Percentiles rank a stretch among this genome's conserved stretches.
Evolutionary conservation across 106 monocot species (phyloP).

Genomic region (Apostasia ramifera): DNA sequence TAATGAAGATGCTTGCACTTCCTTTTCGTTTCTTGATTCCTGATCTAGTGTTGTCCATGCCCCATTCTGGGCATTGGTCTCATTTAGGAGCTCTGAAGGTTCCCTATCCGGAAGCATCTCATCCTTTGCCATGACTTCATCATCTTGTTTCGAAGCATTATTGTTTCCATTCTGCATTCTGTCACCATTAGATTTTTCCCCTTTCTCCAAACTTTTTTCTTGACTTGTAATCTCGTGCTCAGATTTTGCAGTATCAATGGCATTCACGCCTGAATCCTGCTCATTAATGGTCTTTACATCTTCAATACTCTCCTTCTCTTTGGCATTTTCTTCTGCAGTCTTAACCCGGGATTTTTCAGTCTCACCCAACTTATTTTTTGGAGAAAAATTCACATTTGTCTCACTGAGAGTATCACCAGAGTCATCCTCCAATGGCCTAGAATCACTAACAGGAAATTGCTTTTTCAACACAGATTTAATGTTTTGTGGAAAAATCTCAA

Average conservation of each 20-base stretch:
- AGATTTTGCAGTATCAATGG: slow-evolving; percentile 12
- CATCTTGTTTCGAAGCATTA: not conserved
- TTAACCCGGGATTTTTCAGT: slow-evolving; percentile 17
- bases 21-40: slow-evolving; percentile 74
- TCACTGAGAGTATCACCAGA: slow-evolving; percentile 23
- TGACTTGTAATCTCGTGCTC: slow-evolving; percentile 12
- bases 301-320: not conserved
- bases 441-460: slow-evolving; percentile 15
- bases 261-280: slow-evolving; percentile 7
- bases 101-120: slow-evolving; percentile 60
- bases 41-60: slow-evolving; percentile 65
- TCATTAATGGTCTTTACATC: slow-evolving; percentile 2
- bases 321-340: slow-evolving; percentile 16
- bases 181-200: slow-evolving; percentile 23
- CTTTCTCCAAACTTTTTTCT: slow-evolving; percentile 19
- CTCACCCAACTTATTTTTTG: slow-evolving; percentile 26
- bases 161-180: slow-evolving; percentile 12
- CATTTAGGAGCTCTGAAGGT: slow-evolving; percentile 74
- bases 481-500: slow-evolving; percentile 21
- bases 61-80: slow-evolving; percentile 40
- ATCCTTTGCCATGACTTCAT: slow-evolving; percentile 15
- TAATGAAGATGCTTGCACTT: slow-evolving; percentile 35
- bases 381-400: not conserved
- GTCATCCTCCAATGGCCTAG: slow-evolving; percentile 26
- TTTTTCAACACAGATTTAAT: slow-evolving; percentile 24